Evolutionary conservation across 495 filamentous ascomycete species (phyloP).

Genomic region (Hypoxylon fuscum): DNA sequence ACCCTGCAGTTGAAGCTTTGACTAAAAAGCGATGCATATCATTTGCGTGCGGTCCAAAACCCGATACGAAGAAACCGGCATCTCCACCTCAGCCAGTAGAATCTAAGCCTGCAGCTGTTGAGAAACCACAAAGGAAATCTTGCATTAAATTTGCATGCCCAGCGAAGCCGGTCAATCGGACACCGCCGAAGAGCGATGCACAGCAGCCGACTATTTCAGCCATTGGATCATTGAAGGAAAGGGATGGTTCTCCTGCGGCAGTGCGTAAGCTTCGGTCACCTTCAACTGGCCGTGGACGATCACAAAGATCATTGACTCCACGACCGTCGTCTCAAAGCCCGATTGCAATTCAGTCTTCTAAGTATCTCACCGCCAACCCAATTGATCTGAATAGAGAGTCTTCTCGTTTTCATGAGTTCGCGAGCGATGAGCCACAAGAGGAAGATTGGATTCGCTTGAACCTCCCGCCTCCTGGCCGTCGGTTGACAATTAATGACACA

Average conservation of each 20-base stretch:
- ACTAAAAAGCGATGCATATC: constrained; percentile 84
- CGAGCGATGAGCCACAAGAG: constrained; percentile 78
- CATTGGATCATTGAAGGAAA: constrained; percentile 31
- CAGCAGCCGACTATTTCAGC: constrained; percentile 26
- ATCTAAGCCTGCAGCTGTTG: constrained; percentile 36
- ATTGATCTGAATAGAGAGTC: constrained; percentile 71
- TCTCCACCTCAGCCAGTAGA: constrained; percentile 39
- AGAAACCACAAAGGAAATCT: constrained; percentile 50
- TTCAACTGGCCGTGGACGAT: constrained; percentile 53
- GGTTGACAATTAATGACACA: constrained; percentile 88
- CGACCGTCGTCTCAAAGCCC: constrained; percentile 48
- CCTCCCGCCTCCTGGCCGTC: constrained; percentile 63
- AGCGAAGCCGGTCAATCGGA: constrained; percentile 35
- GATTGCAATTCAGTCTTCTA: constrained; percentile 43
- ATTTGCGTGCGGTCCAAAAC: constrained; percentile 79
- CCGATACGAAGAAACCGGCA: constrained; percentile 43
- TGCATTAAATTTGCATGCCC: constrained; percentile 63
- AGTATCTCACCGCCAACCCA: constrained; percentile 59
- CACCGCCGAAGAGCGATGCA: constrained; percentile 28
- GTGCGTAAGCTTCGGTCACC: constrained; percentile 52
- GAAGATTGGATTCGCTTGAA: constrained; percentile 86
- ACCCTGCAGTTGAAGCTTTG: constrained; percentile 45
- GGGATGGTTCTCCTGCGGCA: constrained; percentile 48
- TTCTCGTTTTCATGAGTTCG: constrained; percentile 91
- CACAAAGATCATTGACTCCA: constrained; percentile 58